These are phyloP conservation scores for Chionographis japonica DNA, from an alignment of 106 monocot genomes.

Conservation along the genomic window DNA sequence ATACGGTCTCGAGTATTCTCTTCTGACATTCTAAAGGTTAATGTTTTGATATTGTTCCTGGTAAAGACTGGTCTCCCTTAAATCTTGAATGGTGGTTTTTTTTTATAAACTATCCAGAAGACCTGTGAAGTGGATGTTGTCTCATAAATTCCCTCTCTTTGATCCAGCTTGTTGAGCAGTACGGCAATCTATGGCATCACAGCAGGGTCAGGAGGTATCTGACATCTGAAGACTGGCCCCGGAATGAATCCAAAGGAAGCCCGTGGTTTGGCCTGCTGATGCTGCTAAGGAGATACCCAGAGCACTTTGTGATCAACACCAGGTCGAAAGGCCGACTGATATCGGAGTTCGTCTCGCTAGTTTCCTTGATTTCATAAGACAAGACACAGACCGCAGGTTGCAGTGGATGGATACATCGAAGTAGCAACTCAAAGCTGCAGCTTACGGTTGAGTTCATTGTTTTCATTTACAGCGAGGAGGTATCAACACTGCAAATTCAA, in stretches of 20 bases:
- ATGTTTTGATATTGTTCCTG: too few relatives aligned
- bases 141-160: background rate
- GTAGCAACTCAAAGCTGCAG: too few relatives aligned
- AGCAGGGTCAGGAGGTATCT: slow-evolving; percentile 31
- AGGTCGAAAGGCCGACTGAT: slow-evolving; percentile 31
- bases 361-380: slow-evolving; percentile 28
- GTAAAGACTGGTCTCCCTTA: too few relatives aligned
- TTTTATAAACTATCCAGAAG: too few relatives aligned
- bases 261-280: slow-evolving; percentile 33
- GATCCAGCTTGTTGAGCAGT: slow-evolving; percentile 26
- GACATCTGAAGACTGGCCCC: slow-evolving; percentile 30
- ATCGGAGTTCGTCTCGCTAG: slow-evolving; percentile 35
- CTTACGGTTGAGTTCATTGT: too few relatives aligned
- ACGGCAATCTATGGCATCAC: slow-evolving; percentile 36
- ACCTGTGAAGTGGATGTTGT: too few relatives aligned
- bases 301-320: slow-evolving; percentile 31
- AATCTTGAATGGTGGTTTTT: too few relatives aligned
- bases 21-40: too few relatives aligned
- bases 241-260: slow-evolving; percentile 34
- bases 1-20: too few relatives aligned
- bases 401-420: too few relatives aligned
- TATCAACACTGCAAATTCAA: too few relatives aligned
- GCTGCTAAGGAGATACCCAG: slow-evolving; percentile 31
- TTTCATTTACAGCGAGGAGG: too few relatives aligned
- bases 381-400: background rate